Percentiles rank a stretch among this genome's conserved stretches.
phyloP scores from a whole-genome alignment of 2,329 filamentous ascomycete genomes.

The Corynespora cassiicola region DNA sequence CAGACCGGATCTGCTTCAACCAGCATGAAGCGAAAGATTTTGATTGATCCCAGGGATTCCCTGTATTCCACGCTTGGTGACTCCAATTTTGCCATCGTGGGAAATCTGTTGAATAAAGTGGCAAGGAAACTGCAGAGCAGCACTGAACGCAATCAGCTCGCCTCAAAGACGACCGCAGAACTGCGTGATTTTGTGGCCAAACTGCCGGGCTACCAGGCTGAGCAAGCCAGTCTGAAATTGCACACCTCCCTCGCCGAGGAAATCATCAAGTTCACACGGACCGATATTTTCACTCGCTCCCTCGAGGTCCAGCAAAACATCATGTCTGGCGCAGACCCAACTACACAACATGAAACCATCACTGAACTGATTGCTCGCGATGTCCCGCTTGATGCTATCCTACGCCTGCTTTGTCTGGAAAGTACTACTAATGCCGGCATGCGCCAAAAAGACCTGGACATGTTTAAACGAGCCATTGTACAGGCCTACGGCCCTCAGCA shows the following conservation, averaged over 20 bases:
- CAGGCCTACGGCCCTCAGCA: slow-evolving; percentile 97
- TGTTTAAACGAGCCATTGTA: slow-evolving; percentile 84
- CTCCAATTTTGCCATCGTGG: slow-evolving; percentile 94
- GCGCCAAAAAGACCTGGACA: slow-evolving; percentile 85
- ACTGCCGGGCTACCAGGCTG: slow-evolving; percentile 87
- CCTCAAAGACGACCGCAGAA: slow-evolving; percentile 86
- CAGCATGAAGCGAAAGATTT: slow-evolving; percentile 83
- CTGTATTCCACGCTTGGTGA: slow-evolving; percentile 88
- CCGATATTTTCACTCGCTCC: slow-evolving; percentile 85
- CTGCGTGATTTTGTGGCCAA: slow-evolving; percentile 95
- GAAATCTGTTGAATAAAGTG: slow-evolving; percentile 85
- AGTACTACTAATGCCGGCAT: slow-evolving; percentile 89
- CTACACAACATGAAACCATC: slow-evolving; percentile 86
- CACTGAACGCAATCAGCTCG: slow-evolving; percentile 82
- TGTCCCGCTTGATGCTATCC: slow-evolving; percentile 78
- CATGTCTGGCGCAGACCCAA: slow-evolving; percentile 86
- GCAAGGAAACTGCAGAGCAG: slow-evolving; percentile 85
- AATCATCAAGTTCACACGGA: slow-evolving; percentile 89
- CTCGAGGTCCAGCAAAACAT: slow-evolving; percentile 96
- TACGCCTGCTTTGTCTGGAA: slow-evolving; percentile 88
- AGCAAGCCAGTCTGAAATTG: slow-evolving; percentile 89
- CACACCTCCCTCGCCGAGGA: slow-evolving; percentile 94
- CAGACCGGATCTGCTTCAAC: slow-evolving; percentile 54
- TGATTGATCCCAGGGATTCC: slow-evolving; percentile 87
- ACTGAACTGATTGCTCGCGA: slow-evolving; percentile 94